Percentiles rank a stretch among this genome's conserved stretches.
phyloP scores from a whole-genome alignment of 805 yeast species.

The Lipomyces sp. region DNA sequence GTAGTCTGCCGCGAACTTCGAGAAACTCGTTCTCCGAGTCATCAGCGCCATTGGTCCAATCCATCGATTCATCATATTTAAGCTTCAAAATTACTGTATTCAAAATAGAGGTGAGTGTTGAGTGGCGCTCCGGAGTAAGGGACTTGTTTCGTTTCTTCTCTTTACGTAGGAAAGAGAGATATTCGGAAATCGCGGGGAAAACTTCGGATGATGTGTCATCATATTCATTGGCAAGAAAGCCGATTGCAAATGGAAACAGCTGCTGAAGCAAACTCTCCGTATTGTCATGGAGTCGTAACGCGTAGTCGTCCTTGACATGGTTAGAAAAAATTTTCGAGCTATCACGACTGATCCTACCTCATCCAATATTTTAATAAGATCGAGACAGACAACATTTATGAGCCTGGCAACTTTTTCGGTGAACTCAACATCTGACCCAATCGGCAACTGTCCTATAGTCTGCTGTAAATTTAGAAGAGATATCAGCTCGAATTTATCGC shows the following conservation, averaged over 20 bases:
- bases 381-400: conserved; percentile 73
- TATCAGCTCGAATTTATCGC: conserved; percentile 70
- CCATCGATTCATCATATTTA: conserved; percentile 78
- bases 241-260: conserved; percentile 73
- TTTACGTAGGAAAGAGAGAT: conserved; percentile 64
- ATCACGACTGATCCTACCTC: conserved; percentile 40
- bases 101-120: conserved; percentile 66
- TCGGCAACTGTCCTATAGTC: conserved; percentile 51
- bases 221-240: conserved; percentile 76
- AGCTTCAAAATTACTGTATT: conserved; percentile 74
- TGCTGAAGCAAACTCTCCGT: conserved; percentile 50
- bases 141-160: conserved; percentile 55
- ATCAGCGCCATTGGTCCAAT: conserved; percentile 63
- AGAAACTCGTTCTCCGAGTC: conserved; percentile 77
- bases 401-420: conserved; percentile 77
- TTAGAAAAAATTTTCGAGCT: conserved; percentile 30
- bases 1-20: conserved; percentile 76
- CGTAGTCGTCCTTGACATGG: conserved; percentile 44
- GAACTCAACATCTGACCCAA: conserved; percentile 61
- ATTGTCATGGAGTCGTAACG: conserved; percentile 18
- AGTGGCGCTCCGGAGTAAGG: conserved; percentile 45
- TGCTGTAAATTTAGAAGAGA: conserved; percentile 68
- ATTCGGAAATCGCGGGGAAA: conserved; percentile 78
- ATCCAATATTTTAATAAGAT: conserved; percentile 71
- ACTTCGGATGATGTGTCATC: conserved; percentile 88